Evolutionary conservation across 2,329 filamentous ascomycete genomes (phyloP).

Genomic region (Blumeria graminis): DNA sequence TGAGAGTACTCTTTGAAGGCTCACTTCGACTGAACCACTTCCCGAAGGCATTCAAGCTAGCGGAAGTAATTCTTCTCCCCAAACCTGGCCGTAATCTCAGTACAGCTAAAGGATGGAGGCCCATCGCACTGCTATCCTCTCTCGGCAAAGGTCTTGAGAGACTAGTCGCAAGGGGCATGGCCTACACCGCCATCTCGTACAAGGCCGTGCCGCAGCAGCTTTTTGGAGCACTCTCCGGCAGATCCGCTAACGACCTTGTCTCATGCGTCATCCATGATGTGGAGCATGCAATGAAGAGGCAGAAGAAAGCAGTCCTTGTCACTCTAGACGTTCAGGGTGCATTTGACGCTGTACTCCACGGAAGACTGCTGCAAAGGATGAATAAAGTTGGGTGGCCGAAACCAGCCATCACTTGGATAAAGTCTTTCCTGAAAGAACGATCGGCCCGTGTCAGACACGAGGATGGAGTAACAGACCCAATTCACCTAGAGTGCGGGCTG

Average conservation of each 20-base stretch:
- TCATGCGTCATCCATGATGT: not conserved
- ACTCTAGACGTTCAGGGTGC: no score
- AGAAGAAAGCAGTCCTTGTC: no score
- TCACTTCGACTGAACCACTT: not conserved
- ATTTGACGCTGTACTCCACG: no score
- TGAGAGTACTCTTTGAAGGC: not conserved
- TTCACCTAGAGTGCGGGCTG: not conserved
- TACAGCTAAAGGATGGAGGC: not conserved
- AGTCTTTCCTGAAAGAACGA: not conserved
- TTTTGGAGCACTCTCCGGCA: not conserved
- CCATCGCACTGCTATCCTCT: not conserved
- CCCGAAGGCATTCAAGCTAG: no score
- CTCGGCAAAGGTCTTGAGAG: not conserved
- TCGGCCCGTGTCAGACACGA: not conserved
- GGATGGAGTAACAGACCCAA: not conserved
- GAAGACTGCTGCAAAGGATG: no score
- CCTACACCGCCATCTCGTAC: not conserved
- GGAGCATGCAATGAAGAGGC: no score
- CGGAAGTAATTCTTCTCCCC: not conserved
- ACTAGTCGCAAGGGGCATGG: not conserved
- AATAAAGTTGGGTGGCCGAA: no score
- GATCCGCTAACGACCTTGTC: not conserved
- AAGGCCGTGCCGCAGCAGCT: not conserved
- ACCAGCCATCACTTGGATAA: not conserved
- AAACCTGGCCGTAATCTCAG: not conserved